phyloP scores from a whole-genome alignment of 352 stramenopile species.

The Albugo candida region DNA sequence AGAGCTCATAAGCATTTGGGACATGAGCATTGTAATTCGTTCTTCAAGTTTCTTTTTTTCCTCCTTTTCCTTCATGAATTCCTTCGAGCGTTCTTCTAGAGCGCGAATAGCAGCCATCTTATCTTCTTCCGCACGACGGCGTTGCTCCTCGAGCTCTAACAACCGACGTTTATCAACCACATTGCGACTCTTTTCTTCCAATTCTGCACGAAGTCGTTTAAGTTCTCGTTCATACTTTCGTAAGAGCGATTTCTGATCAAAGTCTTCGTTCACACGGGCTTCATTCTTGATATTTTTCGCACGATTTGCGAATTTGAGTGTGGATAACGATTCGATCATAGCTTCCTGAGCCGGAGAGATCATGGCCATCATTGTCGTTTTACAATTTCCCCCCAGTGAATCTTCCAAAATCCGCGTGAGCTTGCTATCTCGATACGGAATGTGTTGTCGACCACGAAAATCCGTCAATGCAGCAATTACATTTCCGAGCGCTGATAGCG shows the following conservation, averaged over 20 bases:
- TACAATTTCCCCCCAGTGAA: conserved; percentile 83
- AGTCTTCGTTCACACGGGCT: conserved; percentile 80
- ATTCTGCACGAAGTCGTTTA: conserved; percentile 79
- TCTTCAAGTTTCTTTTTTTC: conserved; percentile 90
- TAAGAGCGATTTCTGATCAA: conserved; percentile 85
- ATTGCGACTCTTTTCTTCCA: conserved; percentile 84
- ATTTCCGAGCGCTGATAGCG: conserved; percentile 77
- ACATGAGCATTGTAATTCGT: conserved; percentile 80
- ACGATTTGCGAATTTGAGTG: conserved; percentile 88
- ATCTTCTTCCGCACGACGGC: conserved; percentile 81
- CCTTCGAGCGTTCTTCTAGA: conserved; percentile 74
- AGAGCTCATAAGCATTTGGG: conserved; percentile 83
- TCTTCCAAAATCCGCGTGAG: conserved; percentile 85
- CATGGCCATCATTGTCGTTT: conserved; percentile 94
- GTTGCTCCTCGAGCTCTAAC: conserved; percentile 78
- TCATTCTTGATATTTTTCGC: conserved; percentile 88
- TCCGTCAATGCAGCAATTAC: conserved; percentile 83
- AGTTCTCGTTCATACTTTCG: conserved; percentile 92
- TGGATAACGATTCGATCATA: conserved; percentile 83
- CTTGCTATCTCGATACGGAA: conserved; percentile 87
- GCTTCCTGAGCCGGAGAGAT: conserved; percentile 79
- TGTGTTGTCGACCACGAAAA: conserved; percentile 70
- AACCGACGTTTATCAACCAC: conserved; percentile 86
- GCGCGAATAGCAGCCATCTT: conserved; percentile 89
- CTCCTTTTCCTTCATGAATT: conserved; percentile 92